phyloP scores from a whole-genome alignment of 257 asterid genomes.

The Rauvolfia tetraphylla region DNA sequence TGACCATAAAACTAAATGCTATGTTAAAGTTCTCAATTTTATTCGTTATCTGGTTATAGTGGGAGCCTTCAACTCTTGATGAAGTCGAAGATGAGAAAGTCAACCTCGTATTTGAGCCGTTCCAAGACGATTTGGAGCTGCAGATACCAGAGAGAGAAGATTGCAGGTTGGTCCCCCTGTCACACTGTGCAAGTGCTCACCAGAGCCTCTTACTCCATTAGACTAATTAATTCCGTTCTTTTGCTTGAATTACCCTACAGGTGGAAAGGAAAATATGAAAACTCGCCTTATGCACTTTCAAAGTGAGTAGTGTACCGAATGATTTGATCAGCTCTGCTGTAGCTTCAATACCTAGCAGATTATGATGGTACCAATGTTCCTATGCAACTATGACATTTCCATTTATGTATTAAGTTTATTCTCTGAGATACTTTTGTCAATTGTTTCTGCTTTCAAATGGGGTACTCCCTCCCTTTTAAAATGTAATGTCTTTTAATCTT shows the following conservation, averaged over 20 bases:
- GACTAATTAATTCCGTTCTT: background rate
- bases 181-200: background rate
- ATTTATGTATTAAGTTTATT: too few relatives aligned
- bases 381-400: background rate
- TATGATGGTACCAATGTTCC: background rate
- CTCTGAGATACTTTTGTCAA: too few relatives aligned
- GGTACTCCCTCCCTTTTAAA: too few relatives aligned
- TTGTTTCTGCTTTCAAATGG: too few relatives aligned
- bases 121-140: conserved; percentile 72
- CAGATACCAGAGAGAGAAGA: conserved; percentile 61
- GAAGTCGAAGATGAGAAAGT: conserved; percentile 47
- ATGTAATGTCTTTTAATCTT: too few relatives aligned
- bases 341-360: background rate
- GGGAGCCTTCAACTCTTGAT: conserved; percentile 70
- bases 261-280: conserved; percentile 79
- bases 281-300: conserved; percentile 40
- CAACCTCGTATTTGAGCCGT: conserved; percentile 50
- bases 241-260: conserved; percentile 25
- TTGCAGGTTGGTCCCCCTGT: conserved; percentile 41
- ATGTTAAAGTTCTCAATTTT: background rate
- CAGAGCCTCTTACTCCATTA: background rate
- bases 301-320: background rate
- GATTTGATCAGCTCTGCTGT: background rate
- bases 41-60: conserved; percentile 36
- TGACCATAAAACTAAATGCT: background rate